Base-by-base conservation (phyloP, 2,329 filamentous ascomycete genomes). In the Botrytis fragariae region DNA sequence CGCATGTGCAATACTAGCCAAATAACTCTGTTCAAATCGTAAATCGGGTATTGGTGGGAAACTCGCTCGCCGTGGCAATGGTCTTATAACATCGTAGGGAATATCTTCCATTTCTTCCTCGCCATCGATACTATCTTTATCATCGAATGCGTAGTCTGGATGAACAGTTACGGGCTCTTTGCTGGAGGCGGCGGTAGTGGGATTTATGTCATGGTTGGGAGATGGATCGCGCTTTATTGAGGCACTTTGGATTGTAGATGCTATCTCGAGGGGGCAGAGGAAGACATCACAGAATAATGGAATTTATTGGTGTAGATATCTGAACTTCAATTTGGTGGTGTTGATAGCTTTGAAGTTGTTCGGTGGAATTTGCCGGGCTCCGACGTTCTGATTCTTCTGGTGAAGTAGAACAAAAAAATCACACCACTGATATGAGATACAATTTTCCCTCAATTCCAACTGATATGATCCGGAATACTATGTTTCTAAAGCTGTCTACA, bases 11-110 rank as follows among this genome's bases (percentile, higher is more conserved):
- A 99, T 92, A 84, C 94, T 97, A 79, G 93, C 92, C 72, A 99
- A 88, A 83, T 99, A 99, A 86, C 95, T 98, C 87, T 99, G 96
- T 84, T 99, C 96, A 84, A 98, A 98, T 61, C 96, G 90, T 77
- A 99, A 85, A 84, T 99, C 96, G 6, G 95, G 94, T 80, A 98
- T 88, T 14, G 90, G 88, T 44, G 87, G 88, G 72, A 91, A 84
- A 65, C 84, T 85, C 69, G 84, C 84, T 72, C 85, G 82, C 64
- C 89, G 86, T n/a, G 85, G 84, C 12, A 84, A 77, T 4, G 85
- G 87, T 61, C 86, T 85, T 69, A 94, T 82, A 8, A 91, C 86
- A 76, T 89, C 91, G 75, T 91, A 86, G 20, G 91, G 91, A 35
- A 93, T 90, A 72, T 93, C 91, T 74, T 91, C 90, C 69, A 91